Evolutionary conservation across 1,284 basidiomycete species (phyloP), one percentile per base, ranked within the genome.

Genomic region (Phellopilus nigrolimitatus): DNA sequence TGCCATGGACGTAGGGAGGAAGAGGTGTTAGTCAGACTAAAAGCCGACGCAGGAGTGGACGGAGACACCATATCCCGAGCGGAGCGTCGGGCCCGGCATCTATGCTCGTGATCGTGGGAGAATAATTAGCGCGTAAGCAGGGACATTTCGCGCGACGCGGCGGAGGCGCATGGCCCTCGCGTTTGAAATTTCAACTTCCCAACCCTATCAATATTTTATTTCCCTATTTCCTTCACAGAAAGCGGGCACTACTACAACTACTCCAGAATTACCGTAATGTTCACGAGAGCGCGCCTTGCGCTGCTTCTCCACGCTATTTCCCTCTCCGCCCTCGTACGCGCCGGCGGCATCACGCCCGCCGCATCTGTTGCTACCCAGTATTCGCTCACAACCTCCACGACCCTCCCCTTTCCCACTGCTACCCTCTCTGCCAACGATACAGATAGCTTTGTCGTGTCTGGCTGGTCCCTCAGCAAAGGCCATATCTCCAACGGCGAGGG

Each of bases 321-420:
- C 30, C 31, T 51, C 4, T 15, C 43, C 12, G 36, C 24, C 8
- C 25, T 47, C 21, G 27, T 41, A 21, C 33, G n/a, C 30, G 52
- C 52, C 25, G 40, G 47, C 19, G 43, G 42, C 15, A 47, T 47
- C 15, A 59, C 55, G 28, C 56, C 62, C 15, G 10, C 43, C 10
- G 66, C 70, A 3, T 64, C 71, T 9, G 62, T 84, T 27, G 84
- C 80, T 27, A 67, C 74, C 1, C 70, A 72, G 54, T 83, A 76
- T 62, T 71, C 70, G 10, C 73, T 87, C 38, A 66, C 80, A 6
- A 80, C 79, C 2, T 82, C 78, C 61, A 87, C 84, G 1, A 62
- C 69, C 2, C 64, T 87, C 12, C 77, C 83, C 4, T 88, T 84
- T 63, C 84, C 85, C n/a, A 73, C 79, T n/a, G 71, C 79, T 1